Base-by-base conservation (phyloP, 805 yeast genomes). In the Pichia heedii region DNA sequence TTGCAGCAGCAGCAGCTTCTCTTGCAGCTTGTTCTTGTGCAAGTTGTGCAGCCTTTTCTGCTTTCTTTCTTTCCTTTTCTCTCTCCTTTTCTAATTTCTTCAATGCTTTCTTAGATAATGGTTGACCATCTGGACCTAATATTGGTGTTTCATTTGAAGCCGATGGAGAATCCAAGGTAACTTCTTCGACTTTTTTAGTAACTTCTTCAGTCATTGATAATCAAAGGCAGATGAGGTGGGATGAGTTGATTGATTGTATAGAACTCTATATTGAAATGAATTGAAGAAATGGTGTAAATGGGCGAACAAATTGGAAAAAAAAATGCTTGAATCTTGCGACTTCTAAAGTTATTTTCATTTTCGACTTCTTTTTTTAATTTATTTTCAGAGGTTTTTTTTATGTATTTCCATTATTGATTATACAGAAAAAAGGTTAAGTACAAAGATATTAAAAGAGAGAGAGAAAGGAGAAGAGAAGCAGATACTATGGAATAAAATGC, bases 31-130 rank as follows among this genome's bases (percentile, higher is more conserved):
- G 83, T 63, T 88, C 96, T 50, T 76, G 75, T 34, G 90, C 95
- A 46, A 84, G 67, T 66, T 85, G 85, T 33, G 84, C 94, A 41
- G 93, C 97, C 57, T 81, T 82, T 64, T 86, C 97, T 33, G 87
- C 93, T 71, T 89, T 89, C 74, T 89, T 90, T 60, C 75, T 79
- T 53, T 82, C 94, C 71, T 90, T 90, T 67, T 89, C 97, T 60
- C 76, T 79, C 66, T 86, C 96, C 60, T 90, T 90, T 63, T 84
- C 93, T 50, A 93, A 75, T 70, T 93, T 93, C 75, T 93, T 93
- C 57, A 93, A 70, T 2, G 96, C 98, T 63, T 89, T 93, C 68
- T 93, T 93, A 45, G 94, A 82, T 54, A 87, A 69, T 22, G 96
- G 96, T 66, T 75, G 79, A 36, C 96, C 96, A 60, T 84, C 90